Evolutionary conservation across 176 grass and related monocot genomes (phyloP).

Genomic region (Tuctoria greenei): DNA sequence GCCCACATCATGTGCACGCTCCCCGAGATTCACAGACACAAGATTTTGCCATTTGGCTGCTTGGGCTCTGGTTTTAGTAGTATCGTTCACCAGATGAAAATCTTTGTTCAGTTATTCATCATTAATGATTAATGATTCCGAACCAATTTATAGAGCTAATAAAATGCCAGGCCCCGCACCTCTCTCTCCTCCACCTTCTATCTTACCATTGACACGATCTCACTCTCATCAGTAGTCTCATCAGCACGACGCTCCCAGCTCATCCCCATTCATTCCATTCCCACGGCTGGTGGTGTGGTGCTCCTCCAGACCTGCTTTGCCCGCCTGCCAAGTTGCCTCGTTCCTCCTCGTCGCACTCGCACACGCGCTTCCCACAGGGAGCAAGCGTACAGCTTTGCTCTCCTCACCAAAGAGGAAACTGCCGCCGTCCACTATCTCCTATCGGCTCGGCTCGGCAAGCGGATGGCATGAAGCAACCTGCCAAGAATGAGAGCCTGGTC

Average conservation of each 20-base stretch:
- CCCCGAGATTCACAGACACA: neutral
- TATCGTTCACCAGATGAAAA: too few relatives aligned
- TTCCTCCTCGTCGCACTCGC: neutral
- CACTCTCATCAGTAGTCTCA: neutral
- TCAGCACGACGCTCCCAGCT: neutral
- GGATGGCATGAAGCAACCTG: constrained; percentile 18
- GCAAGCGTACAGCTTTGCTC: constrained; percentile 6
- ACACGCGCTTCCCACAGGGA: neutral
- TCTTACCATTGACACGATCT: neutral
- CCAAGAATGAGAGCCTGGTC: constrained; percentile 63
- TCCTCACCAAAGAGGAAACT: constrained; percentile 5
- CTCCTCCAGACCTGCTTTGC: neutral
- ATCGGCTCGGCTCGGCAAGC: neutral
- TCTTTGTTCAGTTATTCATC: too few relatives aligned
- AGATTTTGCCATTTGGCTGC: neutral
- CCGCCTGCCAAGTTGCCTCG: neutral
- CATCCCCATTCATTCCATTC: too few relatives aligned
- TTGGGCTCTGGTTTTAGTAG: neutral
- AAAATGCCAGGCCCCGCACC: too few relatives aligned
- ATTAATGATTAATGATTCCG: too few relatives aligned
- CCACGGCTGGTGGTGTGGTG: neutral
- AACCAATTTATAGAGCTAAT: too few relatives aligned
- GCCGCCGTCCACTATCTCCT: neutral
- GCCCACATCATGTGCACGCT: neutral
- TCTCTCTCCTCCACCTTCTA: neutral